Evolutionary conservation across 768 basidiomycete genomes (phyloP), one percentile per base, ranked within the genome.

Genomic region (Phlebiopsis gigantea): DNA sequence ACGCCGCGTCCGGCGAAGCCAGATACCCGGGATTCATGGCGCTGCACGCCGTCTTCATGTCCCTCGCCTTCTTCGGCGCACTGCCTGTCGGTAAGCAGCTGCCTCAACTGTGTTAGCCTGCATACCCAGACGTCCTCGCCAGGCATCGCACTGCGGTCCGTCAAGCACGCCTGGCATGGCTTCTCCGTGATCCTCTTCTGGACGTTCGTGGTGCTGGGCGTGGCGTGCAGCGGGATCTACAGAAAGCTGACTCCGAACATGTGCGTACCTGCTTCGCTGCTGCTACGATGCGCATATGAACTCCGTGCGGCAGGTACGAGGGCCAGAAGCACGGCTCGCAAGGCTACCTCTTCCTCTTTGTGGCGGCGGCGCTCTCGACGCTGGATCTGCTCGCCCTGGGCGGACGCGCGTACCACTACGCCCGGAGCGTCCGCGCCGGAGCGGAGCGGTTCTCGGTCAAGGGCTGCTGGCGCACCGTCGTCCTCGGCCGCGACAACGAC

Each of bases 141-240:
- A 96, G 94, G 82, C 28, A 90, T 96, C 58, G 82, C 84, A 1
- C 76, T 97, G 58, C 84, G 93, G 30, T 85, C 88, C 15, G 85
- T 87, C 0, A 84, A 84, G 48, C 87, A 92, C 64, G 72, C 85
- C 0, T 80, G 77, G 61, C 85, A 85, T 55, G 75, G 77, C 22
- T 47, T 87, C 15, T 76, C 78, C 6, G 78, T 85, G n/a, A 49
- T 81, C 26, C 72, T 74, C 0, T 94, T 93, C 72, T 87, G 87
- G 66, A 71, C 62, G 12, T 74, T 89, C 21, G 73, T 77, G 52
- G 69, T 75, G 1, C 67, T 95, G 41, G 91, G 90, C 4, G 81
- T 87, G 67, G 75, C 82, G 14, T 71, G 85, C 21, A 87, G 86
- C 63, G 77, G 77, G 1, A 67, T 90, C 22, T 97, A 98, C 71